Evolutionary conservation across 768 basidiomycete species (phyloP).

Genomic region (Podaxis sp.): DNA sequence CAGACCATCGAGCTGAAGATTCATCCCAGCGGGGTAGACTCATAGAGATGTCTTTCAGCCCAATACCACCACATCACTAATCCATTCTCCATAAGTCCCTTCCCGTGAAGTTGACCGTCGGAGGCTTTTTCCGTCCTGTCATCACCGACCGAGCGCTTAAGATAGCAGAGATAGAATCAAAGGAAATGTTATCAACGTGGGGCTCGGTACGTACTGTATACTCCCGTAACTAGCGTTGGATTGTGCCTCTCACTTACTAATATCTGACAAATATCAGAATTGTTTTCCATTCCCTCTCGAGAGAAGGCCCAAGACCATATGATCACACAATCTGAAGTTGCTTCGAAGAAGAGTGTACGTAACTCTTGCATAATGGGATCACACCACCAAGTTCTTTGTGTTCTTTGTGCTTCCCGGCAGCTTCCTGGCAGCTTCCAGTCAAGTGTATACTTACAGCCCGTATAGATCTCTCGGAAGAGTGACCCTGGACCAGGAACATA

Average conservation of each 20-base stretch:
- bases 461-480: too few species aligned
- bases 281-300: background rate
- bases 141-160: too few species aligned
- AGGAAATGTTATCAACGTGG: too few species aligned
- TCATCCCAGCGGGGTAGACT: background rate
- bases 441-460: too few species aligned
- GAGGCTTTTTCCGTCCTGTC: too few species aligned
- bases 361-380: background rate
- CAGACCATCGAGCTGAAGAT: background rate
- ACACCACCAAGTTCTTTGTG: background rate
- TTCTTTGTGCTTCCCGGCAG: background rate
- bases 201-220: too few species aligned
- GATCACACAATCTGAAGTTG: background rate
- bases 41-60: background rate
- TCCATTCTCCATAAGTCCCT: background rate
- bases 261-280: background rate
- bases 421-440: background rate
- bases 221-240: too few species aligned
- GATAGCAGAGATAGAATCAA: too few species aligned
- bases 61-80: background rate
- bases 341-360: too few species aligned
- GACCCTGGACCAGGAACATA: too few species aligned
- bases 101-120: too few species aligned
- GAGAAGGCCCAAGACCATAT: background rate
- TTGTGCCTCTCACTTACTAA: background rate